phyloP scores from a whole-genome alignment of 768 basidiomycete genomes.

The Lactarius indigo region DNA sequence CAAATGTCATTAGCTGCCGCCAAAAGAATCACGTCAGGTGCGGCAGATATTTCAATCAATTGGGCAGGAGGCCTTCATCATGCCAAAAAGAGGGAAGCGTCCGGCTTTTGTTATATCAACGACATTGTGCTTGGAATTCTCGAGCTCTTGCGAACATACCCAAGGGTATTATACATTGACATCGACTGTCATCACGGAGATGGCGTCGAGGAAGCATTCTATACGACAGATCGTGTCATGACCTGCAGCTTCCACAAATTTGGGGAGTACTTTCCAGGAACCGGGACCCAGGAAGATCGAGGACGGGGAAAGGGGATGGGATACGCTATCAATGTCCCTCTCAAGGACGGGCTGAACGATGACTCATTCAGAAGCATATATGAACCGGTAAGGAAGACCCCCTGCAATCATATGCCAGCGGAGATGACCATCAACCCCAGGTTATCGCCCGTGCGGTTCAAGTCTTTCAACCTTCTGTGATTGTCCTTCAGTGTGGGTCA shows the following conservation, averaged over 20 bases:
- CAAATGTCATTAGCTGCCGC: slow-evolving; percentile 60
- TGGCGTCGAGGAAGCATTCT: slow-evolving; percentile 98
- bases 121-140: slow-evolving; percentile 94
- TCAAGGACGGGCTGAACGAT: slow-evolving; percentile 93
- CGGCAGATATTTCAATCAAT: slow-evolving; percentile 83
- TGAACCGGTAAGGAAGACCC: slow-evolving; percentile 62
- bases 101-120: slow-evolving; percentile 99
- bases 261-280: slow-evolving; percentile 92
- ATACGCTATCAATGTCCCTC: slow-evolving; percentile 89
- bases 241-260: slow-evolving; percentile 97
- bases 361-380: slow-evolving; percentile 86
- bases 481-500: slow-evolving; percentile 93
- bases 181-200: slow-evolving; percentile 99
- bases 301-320: slow-evolving; percentile 82
- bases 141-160: slow-evolving; percentile 80
- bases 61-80: slow-evolving; percentile 99
- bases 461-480: slow-evolving; percentile 80
- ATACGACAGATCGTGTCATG: slow-evolving; percentile 96
- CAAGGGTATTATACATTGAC: slow-evolving; percentile 94
- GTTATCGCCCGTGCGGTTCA: slow-evolving; percentile 83
- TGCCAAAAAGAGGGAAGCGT: slow-evolving; percentile 98
- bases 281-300: slow-evolving; percentile 79
- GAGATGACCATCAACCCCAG: slow-evolving; percentile 36
- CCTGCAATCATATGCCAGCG: background rate
- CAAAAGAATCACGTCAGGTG: slow-evolving; percentile 70